Evolutionary conservation across 495 filamentous ascomycete species (phyloP).

Genomic region (Penicillium cosmopolitanum): DNA sequence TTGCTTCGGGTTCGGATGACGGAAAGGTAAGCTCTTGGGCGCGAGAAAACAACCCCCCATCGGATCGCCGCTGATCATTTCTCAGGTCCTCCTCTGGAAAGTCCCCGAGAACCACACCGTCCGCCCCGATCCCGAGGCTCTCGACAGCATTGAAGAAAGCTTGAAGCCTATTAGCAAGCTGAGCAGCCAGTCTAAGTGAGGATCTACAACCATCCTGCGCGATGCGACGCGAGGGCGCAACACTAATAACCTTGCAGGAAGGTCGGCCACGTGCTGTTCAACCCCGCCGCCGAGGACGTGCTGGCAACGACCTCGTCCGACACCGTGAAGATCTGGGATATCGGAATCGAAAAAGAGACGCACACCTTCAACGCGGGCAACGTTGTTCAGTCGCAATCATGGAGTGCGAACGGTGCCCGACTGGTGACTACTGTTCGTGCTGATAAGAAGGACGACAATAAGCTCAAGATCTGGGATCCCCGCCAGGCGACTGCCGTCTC

Average conservation of each 20-base stretch:
- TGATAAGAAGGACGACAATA: slow-evolving; percentile 69
- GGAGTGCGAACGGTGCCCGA: slow-evolving; percentile 89
- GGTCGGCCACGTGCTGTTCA: slow-evolving; percentile 96
- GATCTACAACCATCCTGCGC: not conserved
- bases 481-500: slow-evolving; percentile 87
- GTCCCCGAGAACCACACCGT: slow-evolving; percentile 89
- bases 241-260: slow-evolving; percentile 61
- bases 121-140: slow-evolving; percentile 74
- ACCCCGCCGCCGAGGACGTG: slow-evolving; percentile 93
- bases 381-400: slow-evolving; percentile 92
- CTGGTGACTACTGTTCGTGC: slow-evolving; percentile 85
- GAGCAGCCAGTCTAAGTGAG: slow-evolving; percentile 63
- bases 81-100: slow-evolving; percentile 85
- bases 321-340: slow-evolving; percentile 95
- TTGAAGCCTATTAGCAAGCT: slow-evolving; percentile 80
- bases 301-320: slow-evolving; percentile 95
- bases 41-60: too few relatives aligned
- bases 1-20: slow-evolving; percentile 94
- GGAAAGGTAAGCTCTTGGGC: slow-evolving; percentile 65
- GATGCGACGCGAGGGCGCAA: slow-evolving; percentile 4
- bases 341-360: slow-evolving; percentile 72
- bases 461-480: slow-evolving; percentile 94
- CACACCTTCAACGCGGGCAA: slow-evolving; percentile 82
- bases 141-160: slow-evolving; percentile 63
- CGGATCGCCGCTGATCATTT: slow-evolving; percentile 20